A percentile compares a stretch with the other conserved stretches of the same genome.
phyloP scores from a whole-genome alignment of 192 early-diverging fungal genomes.

The Chytriomyces confervae region DNA sequence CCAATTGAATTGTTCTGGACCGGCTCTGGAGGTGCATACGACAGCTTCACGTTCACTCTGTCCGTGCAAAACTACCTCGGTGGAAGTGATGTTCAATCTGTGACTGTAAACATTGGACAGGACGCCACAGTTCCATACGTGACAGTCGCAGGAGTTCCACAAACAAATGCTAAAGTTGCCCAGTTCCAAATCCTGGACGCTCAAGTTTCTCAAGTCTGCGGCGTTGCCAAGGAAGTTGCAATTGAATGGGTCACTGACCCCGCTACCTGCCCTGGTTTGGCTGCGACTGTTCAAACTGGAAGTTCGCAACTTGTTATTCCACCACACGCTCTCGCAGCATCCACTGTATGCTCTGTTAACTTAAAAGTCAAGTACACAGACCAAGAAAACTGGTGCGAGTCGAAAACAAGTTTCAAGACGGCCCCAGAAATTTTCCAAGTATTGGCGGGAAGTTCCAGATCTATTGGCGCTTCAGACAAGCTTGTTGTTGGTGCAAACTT shows the following conservation, averaged over 20 bases:
- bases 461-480: slow-evolving; percentile 6
- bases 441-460: slow-evolving; percentile 32
- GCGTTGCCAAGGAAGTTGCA: background rate
- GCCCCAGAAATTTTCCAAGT: slow-evolving; percentile 26
- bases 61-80: slow-evolving; percentile 28
- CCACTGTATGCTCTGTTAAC: slow-evolving; percentile 15
- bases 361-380: slow-evolving; percentile 25
- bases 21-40: background rate
- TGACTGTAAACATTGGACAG: background rate
- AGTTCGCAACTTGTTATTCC: slow-evolving; percentile 22
- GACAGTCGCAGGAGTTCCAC: slow-evolving; percentile 12
- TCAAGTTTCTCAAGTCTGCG: slow-evolving; percentile 5
- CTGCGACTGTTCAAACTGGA: background rate
- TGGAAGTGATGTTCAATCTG: background rate
- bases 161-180: slow-evolving; percentile 17
- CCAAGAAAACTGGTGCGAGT: background rate
- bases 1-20: slow-evolving; percentile 9
- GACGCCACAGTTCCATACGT: slow-evolving; percentile 17
- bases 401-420: slow-evolving; percentile 19
- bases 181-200: slow-evolving; percentile 22
- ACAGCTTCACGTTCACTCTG: slow-evolving; percentile 25
- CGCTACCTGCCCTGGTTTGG: slow-evolving; percentile 23
- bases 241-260: slow-evolving; percentile 18
- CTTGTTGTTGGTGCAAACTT: slow-evolving; percentile 18
- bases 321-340: slow-evolving; percentile 11